Percentiles rank a stretch among this genome's conserved stretches.
Conservation (phyloP, 2,329 filamentous ascomycete genomes). For the Penicillium sp. region DNA sequence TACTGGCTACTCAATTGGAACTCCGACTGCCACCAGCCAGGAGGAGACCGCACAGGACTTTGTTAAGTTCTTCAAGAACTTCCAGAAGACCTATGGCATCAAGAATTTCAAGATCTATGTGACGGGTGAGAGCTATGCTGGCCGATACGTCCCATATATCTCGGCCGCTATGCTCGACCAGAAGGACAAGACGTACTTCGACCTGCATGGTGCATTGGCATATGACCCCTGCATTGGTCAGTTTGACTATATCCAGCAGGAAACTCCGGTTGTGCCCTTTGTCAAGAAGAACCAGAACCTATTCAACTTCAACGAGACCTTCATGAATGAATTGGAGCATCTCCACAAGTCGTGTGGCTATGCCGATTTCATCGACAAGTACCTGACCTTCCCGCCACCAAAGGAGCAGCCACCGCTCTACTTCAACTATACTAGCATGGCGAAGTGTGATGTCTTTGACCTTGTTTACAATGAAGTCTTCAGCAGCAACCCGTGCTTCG, state of each 20-base stretch:
- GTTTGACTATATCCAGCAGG: slow-evolving; percentile 37
- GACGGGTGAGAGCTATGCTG: slow-evolving; percentile 73
- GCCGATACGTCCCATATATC: slow-evolving; percentile 73
- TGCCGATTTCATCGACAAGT: slow-evolving; percentile 50
- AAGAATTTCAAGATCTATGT: slow-evolving; percentile 73
- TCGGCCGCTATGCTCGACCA: slow-evolving; percentile 72
- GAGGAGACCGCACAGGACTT: slow-evolving; percentile 72
- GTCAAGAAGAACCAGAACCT: slow-evolving; percentile 48
- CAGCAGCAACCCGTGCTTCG: slow-evolving; percentile 74
- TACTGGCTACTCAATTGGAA: slow-evolving; percentile 71
- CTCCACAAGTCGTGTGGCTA: slow-evolving; percentile 53
- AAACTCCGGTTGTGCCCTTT: slow-evolving; percentile 48
- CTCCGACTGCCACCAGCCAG: slow-evolving; percentile 65
- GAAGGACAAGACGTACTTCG: slow-evolving; percentile 69
- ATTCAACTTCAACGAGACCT: slow-evolving; percentile 52
- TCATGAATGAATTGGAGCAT: slow-evolving; percentile 45
- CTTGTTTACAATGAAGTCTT: slow-evolving; percentile 59
- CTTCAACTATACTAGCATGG: slow-evolving; percentile 51
- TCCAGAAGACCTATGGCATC: slow-evolving; percentile 69
- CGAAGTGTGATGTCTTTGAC: slow-evolving; percentile 61
- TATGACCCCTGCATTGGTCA: slow-evolving; percentile 68
- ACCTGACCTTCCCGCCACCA: slow-evolving; percentile 57
- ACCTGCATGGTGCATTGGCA: slow-evolving; percentile 69
- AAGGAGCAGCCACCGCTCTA: slow-evolving; percentile 60
- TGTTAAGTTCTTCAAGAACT: slow-evolving; percentile 78